phyloP scores from a whole-genome alignment of 2,329 filamentous ascomycete genomes.

The Fusarium anguioides region DNA sequence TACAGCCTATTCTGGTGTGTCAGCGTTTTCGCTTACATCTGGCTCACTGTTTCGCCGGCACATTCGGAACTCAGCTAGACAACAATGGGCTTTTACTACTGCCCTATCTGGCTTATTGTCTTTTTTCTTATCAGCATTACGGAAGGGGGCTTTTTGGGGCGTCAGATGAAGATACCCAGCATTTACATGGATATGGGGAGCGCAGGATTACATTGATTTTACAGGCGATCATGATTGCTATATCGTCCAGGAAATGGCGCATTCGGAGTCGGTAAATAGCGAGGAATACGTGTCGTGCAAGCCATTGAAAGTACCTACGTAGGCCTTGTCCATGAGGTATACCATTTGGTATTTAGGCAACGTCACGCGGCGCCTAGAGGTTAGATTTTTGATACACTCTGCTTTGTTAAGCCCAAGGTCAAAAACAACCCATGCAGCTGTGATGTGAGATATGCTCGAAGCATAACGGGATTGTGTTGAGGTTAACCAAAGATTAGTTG shows the following conservation, averaged over 20 bases:
- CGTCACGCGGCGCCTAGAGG: conserved; percentile 24
- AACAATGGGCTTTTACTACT: not conserved
- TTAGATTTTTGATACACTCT: conserved; percentile 11
- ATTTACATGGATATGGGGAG: conserved; percentile 44
- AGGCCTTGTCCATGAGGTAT: not conserved
- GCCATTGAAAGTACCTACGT: not conserved
- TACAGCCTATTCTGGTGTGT: not conserved
- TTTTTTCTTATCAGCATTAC: conserved; percentile 23
- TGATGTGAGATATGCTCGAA: not conserved
- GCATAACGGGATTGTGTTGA: too few species aligned
- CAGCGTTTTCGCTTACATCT: not conserved
- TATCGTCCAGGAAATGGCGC: conserved; percentile 34
- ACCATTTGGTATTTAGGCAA: conserved; percentile 16
- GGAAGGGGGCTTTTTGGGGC: conserved; percentile 25
- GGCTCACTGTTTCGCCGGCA: conserved; percentile 6
- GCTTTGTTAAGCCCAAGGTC: not conserved
- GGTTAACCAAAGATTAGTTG: too few species aligned
- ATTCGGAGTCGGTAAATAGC: conserved; percentile 31
- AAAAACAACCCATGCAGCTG: too few species aligned
- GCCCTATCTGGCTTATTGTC: conserved; percentile 1
- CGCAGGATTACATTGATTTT: conserved; percentile 32
- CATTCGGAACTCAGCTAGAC: not conserved
- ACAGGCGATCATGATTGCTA: conserved; percentile 15
- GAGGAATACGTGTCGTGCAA: conserved; percentile 3
- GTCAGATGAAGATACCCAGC: conserved; percentile 42